Percentiles rank a stretch among this genome's conserved stretches.
These are phyloP conservation scores for Ustilago bromivora DNA, from an alignment of 1,284 basidiomycete species.

Conservation along the genomic window DNA sequence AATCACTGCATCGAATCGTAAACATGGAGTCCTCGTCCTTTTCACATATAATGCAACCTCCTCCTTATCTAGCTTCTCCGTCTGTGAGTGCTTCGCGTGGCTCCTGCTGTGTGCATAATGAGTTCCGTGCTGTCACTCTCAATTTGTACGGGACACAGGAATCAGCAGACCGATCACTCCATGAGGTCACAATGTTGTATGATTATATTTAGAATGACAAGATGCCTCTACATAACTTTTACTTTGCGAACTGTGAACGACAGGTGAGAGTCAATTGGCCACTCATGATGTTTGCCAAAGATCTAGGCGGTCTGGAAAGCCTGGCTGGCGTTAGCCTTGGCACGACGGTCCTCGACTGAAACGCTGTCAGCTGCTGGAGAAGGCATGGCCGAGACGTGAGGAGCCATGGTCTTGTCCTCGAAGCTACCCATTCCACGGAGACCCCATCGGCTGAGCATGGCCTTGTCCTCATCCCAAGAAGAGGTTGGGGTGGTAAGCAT, in stretches of 20 bases:
- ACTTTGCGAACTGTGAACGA: no score
- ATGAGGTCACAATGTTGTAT: neutral
- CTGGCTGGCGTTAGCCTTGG: slow-evolving; percentile 45
- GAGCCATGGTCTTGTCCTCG: slow-evolving; percentile 62
- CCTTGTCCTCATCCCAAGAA: slow-evolving; percentile 80
- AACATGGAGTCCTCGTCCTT: neutral
- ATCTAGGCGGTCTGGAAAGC: slow-evolving; percentile 40
- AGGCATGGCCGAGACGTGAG: slow-evolving; percentile 39
- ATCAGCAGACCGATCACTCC: neutral
- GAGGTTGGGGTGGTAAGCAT: slow-evolving; percentile 93
- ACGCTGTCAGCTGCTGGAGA: slow-evolving; percentile 15
- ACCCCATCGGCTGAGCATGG: slow-evolving; percentile 93
- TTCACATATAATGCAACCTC: neutral
- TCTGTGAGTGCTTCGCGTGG: neutral
- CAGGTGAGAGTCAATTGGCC: neutral
- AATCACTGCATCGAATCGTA: neutral
- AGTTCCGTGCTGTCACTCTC: neutral
- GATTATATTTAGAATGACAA: neutral
- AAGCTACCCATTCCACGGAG: slow-evolving; percentile 88
- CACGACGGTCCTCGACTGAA: slow-evolving; percentile 36
- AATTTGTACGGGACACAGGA: no score
- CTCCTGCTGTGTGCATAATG: neutral
- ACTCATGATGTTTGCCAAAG: neutral
- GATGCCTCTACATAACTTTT: neutral
- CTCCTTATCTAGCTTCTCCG: neutral